These are phyloP conservation scores for Arctium minus DNA, from an alignment of 129 eudicot genomes.

Conservation along the genomic window DNA sequence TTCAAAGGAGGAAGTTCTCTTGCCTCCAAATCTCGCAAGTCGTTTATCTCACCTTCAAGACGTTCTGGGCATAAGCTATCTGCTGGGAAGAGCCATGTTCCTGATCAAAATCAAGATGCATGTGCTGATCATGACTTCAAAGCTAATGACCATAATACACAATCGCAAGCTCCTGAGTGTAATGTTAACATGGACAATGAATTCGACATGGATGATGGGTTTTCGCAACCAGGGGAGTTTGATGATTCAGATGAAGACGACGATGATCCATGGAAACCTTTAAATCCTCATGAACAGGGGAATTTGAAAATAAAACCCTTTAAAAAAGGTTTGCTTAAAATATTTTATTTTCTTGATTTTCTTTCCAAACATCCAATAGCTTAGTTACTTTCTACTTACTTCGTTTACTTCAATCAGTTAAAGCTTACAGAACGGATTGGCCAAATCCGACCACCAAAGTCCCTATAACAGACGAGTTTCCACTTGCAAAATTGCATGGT, in stretches of 20 bases:
- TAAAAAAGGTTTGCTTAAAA: slow-evolving; percentile 49
- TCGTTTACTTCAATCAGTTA: slow-evolving; percentile 51
- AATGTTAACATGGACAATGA: slow-evolving; percentile 36
- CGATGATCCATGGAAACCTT: slow-evolving; percentile 91
- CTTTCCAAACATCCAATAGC: neutral
- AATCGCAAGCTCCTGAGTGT: slow-evolving; percentile 28
- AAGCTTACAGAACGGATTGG: slow-evolving; percentile 33
- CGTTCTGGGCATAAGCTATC: slow-evolving; percentile 55
- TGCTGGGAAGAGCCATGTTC: slow-evolving; percentile 39
- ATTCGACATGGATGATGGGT: slow-evolving; percentile 51
- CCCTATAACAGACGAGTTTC: slow-evolving; percentile 52
- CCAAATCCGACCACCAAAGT: slow-evolving; percentile 30
- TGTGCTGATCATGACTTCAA: slow-evolving; percentile 32
- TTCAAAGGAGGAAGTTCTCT: slow-evolving; percentile 47
- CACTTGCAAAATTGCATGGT: slow-evolving; percentile 75
- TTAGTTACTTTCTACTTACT: neutral
- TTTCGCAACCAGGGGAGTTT: slow-evolving; percentile 43
- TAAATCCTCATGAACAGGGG: slow-evolving; percentile 94
- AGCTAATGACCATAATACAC: slow-evolving; percentile 24
- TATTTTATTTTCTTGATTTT: slow-evolving; percentile 2
- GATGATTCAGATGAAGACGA: slow-evolving; percentile 52
- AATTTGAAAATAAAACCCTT: slow-evolving; percentile 82
- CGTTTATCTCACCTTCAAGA: slow-evolving; percentile 60
- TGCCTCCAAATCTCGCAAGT: slow-evolving; percentile 57
- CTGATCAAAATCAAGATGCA: slow-evolving; percentile 34